phyloP scores from a whole-genome alignment of 2,329 filamentous ascomycete genomes.

The Trichoderma sp. region DNA sequence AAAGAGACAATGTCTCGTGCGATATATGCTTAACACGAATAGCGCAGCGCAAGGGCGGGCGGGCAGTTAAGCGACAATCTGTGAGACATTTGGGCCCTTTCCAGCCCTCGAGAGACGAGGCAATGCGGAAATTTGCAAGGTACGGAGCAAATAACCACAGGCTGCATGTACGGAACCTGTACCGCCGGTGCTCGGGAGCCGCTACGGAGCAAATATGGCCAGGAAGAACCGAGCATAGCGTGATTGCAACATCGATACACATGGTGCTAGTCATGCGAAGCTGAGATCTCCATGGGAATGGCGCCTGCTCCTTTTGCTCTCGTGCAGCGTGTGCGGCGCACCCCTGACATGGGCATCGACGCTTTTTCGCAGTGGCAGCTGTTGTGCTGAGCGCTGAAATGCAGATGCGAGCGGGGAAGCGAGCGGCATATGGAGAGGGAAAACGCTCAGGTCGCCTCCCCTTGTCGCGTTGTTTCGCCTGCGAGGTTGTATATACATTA shows the following conservation, averaged over 20 bases:
- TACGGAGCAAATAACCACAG: neutral
- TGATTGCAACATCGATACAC: conserved; percentile 3
- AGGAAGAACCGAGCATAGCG: neutral
- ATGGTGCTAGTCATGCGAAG: neutral
- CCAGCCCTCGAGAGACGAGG: conserved; percentile 1
- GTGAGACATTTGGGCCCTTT: conserved; percentile 3
- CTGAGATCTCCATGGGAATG: conserved; percentile 5
- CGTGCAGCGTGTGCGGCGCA: conserved; percentile 2
- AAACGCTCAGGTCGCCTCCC: neutral
- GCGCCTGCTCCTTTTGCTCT: conserved; percentile 11
- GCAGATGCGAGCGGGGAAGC: conserved; percentile 18
- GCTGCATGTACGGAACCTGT: neutral
- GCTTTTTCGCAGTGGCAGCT: neutral
- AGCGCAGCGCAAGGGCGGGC: neutral
- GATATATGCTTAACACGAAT: conserved; percentile 14
- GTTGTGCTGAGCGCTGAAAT: neutral
- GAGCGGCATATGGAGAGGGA: conserved; percentile 7
- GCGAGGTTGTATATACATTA: no score
- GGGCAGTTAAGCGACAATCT: conserved; percentile 1
- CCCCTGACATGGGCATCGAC: conserved; percentile 17
- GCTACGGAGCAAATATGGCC: conserved; percentile 10
- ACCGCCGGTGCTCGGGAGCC: neutral
- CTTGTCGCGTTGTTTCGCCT: neutral
- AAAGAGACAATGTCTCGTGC: conserved; percentile 3
- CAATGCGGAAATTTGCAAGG: conserved; percentile 14